Percentiles rank a stretch among this genome's conserved stretches.
These are phyloP conservation scores for Xerocomellus chrysenteron DNA, from an alignment of 768 basidiomycete species.

Conservation along the genomic window DNA sequence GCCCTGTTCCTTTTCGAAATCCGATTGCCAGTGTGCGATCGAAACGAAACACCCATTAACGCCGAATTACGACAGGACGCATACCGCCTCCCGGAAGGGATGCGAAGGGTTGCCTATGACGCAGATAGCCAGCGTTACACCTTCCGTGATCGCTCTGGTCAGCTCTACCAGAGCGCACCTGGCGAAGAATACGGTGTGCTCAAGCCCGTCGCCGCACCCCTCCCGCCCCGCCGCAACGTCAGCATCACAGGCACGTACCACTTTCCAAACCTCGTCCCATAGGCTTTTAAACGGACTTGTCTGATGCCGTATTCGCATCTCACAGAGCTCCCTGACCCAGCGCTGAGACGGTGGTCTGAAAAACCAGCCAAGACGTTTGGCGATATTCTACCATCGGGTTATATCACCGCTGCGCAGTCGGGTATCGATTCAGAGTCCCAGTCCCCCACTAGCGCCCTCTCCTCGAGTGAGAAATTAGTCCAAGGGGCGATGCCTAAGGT, in stretches of 20 bases:
- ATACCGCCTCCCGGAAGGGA: slow-evolving; percentile 39
- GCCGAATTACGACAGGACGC: slow-evolving; percentile 31
- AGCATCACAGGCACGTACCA: slow-evolving; percentile 20
- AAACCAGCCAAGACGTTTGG: slow-evolving; percentile 40
- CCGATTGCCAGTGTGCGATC: background rate
- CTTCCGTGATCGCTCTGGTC: slow-evolving; percentile 46
- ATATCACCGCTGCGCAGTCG: slow-evolving; percentile 40
- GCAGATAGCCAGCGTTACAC: slow-evolving; percentile 51
- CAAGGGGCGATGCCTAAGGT: slow-evolving; percentile 41
- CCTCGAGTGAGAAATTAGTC: slow-evolving; percentile 33
- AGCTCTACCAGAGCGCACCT: slow-evolving; percentile 44
- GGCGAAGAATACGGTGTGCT: slow-evolving; percentile 47
- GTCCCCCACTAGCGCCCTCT: background rate
- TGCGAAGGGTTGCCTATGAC: slow-evolving; percentile 53
- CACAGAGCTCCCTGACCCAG: slow-evolving; percentile 27
- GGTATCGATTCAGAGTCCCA: slow-evolving; percentile 16
- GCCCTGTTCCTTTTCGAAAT: background rate
- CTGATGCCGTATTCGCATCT: background rate
- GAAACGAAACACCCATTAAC: background rate
- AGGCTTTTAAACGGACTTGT: background rate
- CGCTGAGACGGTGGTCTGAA: slow-evolving; percentile 21
- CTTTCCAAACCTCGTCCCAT: too few species aligned
- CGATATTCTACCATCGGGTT: slow-evolving; percentile 45
- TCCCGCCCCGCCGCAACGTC: slow-evolving; percentile 26
- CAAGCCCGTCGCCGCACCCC: slow-evolving; percentile 32